Evolutionary conservation across 2,329 filamentous ascomycete genomes (phyloP), one percentile per base, ranked within the genome.

Genomic region (Xylariaceae sp.): DNA sequence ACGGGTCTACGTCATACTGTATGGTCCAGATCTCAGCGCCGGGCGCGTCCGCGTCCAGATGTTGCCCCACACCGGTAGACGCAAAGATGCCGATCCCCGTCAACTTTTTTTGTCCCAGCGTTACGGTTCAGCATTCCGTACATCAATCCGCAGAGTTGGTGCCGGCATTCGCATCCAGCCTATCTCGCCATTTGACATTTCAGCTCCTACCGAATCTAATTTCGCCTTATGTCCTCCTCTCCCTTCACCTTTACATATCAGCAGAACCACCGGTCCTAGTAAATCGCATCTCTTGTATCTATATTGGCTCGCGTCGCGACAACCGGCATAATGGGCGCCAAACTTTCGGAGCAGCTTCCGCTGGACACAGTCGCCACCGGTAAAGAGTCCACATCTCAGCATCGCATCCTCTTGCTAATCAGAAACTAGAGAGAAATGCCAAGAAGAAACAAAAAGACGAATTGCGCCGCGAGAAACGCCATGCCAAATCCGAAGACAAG

Each of bases 401-500:
- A 16, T 40, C 6, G 12, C 36, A 16, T 3, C 26, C 7, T 40
- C 1, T 51, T 19, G 15, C 53, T 65, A 51, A 63, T 30, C 9
- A 10, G 6, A 15, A n/a, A 22, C 3, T 50, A 72, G 70, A 68
- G 57, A 64, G 62, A 6, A 68, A 65, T 46, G 41, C 61, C 43
- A 60, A 64, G 54, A 56, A 57, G 51, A 54, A 67, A 48, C 55
- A 67, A 49, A 61, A 67, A 34, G 61, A 63, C 48, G 66, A 65
- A 50, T 55, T 55, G 41, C 66, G 73, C 46, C 70, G 70, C 54
- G 69, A 68, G 55, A 75, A 74, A 63, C 70, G 68, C 13, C 59
- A 61, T 16, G 56, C 56, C 51, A 70, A 70, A 63, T 61, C 71
- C 15, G 70, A 70, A 60, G 70, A 68, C 49, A 74, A 73, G 64